Evolutionary conservation across 305 asterid genomes (phyloP), one percentile per base, ranked within the genome.

Genomic region (Fraxinus nigra): DNA sequence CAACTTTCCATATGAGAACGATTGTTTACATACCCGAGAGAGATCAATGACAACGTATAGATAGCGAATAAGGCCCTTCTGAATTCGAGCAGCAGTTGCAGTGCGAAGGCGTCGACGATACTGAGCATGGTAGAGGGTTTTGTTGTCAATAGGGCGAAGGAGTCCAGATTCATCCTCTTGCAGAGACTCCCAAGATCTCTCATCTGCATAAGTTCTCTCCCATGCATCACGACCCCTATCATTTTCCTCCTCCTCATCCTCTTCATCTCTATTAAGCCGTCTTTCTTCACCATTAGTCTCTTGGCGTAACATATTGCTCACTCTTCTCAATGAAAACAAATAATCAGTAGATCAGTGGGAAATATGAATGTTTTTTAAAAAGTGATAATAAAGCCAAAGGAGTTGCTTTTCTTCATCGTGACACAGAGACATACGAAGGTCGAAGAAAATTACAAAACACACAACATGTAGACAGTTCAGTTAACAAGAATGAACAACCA

Each of bases 81-180:
- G 99, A 88, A 96, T 91, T 63, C 97, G 89, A 24, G 92, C 77
- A 82, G 94, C 86, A 14, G 95, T 72, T 13, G 97, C 79, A 18
- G 95, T 85, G 40, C 95, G 93, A 75, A 96, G 97, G 10, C 98
- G 98, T 26, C 91, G 63, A 6, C 98, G 91, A 82, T 96, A 96
- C 80, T 96, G 97, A 84, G 99, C 98, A 87, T 96, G 99, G 82
- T 89, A 87, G 69, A 93, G 93, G 14, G 95, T 84, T 88, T 90
- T 92, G 91, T 92, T 94, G 89, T 93, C 98, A 74, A 96, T 89
- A 46, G 98, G 97, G 30, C 98, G 95, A 77, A 96, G 97, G 78
- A 88, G 91, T 7, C 99, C 98, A 24, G 97, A 93, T 81, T 96
- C 99, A 54, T 96, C 98, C 89, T 96, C 99, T 84, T 96, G 99